A percentile compares a stretch with the other conserved stretches of the same genome.
Conservation (phyloP, 2,329 filamentous ascomycete genomes). For the Sporothrix inflata region DNA sequence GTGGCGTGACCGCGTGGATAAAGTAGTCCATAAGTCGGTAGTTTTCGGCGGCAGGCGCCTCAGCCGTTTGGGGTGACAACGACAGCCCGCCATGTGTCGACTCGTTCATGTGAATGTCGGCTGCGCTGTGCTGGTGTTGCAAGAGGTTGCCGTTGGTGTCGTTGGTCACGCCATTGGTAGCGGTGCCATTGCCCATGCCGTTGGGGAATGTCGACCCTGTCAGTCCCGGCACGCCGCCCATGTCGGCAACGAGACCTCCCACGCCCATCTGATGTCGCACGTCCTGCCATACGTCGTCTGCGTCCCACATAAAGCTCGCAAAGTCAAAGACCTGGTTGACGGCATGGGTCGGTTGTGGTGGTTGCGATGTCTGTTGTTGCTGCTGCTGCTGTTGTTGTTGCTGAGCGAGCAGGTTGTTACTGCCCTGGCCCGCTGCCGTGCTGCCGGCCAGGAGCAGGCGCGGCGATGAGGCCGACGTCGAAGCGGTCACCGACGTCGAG, state of each 20-base stretch:
- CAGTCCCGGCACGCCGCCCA: slow-evolving; percentile 9
- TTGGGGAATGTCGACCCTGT: slow-evolving; percentile 29
- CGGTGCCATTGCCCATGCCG: slow-evolving; percentile 33
- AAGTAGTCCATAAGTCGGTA: slow-evolving; percentile 53
- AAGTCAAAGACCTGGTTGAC: slow-evolving; percentile 53
- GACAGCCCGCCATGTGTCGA: slow-evolving; percentile 28
- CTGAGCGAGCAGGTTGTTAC: background rate
- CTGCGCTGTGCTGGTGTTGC: slow-evolving; percentile 9
- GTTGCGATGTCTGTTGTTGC: background rate
- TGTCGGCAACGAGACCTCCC: background rate
- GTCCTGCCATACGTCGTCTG: slow-evolving; percentile 44
- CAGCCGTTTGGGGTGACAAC: slow-evolving; percentile 24
- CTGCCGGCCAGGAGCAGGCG: background rate
- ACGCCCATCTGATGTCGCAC: slow-evolving; percentile 26
- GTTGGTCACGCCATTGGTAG: background rate
- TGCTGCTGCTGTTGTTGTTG: background rate
- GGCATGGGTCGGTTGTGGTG: slow-evolving; percentile 31
- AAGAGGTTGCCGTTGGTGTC: background rate
- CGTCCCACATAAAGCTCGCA: slow-evolving; percentile 54
- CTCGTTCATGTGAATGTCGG: background rate
- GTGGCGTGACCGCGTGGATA: slow-evolving; percentile 52
- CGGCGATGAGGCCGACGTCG: background rate
- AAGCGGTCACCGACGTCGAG: background rate
- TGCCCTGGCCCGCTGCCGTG: background rate
- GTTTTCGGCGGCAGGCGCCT: slow-evolving; percentile 38